These are phyloP conservation scores for Scortechinia acanthostroma DNA, from an alignment of 2,329 filamentous ascomycete genomes.

Conservation along the genomic window DNA sequence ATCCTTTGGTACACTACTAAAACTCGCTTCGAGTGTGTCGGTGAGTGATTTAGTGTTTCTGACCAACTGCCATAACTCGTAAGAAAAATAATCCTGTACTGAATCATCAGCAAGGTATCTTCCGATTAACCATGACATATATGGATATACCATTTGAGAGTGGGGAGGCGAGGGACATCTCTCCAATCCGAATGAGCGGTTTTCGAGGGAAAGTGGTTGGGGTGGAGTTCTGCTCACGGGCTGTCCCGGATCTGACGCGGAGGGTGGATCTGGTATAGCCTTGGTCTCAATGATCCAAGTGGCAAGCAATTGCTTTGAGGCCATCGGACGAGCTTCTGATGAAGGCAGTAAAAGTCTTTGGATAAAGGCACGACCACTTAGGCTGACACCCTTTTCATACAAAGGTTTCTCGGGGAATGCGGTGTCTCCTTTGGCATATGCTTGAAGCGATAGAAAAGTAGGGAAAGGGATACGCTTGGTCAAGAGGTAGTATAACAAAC, in stretches of 20 bases:
- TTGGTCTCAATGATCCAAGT: not conserved
- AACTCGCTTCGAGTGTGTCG: too few species aligned
- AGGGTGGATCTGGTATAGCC: not conserved
- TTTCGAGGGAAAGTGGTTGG: not conserved
- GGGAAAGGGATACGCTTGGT: not conserved
- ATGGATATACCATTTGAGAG: not conserved
- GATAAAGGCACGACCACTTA: not conserved
- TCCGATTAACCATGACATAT: not conserved
- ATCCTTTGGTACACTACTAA: too few species aligned
- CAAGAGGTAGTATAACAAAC: not conserved
- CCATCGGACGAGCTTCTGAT: not conserved
- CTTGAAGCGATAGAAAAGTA: not conserved
- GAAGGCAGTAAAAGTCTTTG: not conserved
- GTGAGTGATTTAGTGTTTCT: too few species aligned
- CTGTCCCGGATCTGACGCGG: not conserved
- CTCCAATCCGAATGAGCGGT: too few species aligned
- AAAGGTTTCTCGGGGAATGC: not conserved
- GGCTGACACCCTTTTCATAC: not conserved
- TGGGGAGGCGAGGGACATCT: not conserved
- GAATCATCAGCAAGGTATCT: not conserved
- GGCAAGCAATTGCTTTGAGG: not conserved
- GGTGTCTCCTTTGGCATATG: not conserved
- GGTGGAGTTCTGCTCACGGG: not conserved
- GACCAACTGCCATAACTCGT: not conserved
- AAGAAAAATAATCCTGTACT: not conserved